Evolutionary conservation across 2,329 filamentous ascomycete genomes (phyloP).

Genomic region (Tothia fuscella): DNA sequence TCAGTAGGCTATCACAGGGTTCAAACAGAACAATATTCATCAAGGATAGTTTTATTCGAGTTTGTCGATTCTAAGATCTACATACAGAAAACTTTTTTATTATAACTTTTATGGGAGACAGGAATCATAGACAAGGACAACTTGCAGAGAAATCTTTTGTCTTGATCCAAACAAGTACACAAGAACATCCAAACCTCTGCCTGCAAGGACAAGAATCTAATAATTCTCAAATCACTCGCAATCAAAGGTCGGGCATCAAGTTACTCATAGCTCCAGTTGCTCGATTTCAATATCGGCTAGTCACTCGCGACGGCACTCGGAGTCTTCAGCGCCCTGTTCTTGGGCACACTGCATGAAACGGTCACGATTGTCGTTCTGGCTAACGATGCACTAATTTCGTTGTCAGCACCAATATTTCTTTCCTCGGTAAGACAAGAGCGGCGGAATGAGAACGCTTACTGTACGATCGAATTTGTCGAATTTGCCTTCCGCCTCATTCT

Average conservation of each 20-base stretch:
- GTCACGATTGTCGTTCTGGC: background rate
- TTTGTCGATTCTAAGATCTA: too few relatives aligned
- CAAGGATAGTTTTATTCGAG: too few relatives aligned
- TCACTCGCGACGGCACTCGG: conserved; percentile 4
- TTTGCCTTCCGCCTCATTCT: background rate
- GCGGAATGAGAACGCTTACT: background rate
- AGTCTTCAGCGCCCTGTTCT: conserved; percentile 2
- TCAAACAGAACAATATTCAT: too few relatives aligned
- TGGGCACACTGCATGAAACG: conserved; percentile 4
- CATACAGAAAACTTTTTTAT: too few relatives aligned
- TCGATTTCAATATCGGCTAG: background rate
- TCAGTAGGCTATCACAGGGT: too few relatives aligned
- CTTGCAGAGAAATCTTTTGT: background rate
- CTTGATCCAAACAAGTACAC: background rate
- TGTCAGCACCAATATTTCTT: background rate
- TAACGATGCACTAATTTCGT: conserved; percentile 1
- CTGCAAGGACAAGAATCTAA: background rate
- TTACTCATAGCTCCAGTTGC: background rate
- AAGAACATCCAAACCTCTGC: background rate
- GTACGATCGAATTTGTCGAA: background rate
- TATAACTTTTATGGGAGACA: too few relatives aligned
- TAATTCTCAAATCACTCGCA: background rate
- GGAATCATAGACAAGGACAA: background rate
- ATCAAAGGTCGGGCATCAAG: too few relatives aligned
- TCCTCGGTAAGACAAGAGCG: background rate